Percentiles rank a stretch among this genome's conserved stretches.
These are phyloP conservation scores for Penicillium expansum DNA, from an alignment of 2,329 filamentous ascomycete species.

Conservation along the genomic window DNA sequence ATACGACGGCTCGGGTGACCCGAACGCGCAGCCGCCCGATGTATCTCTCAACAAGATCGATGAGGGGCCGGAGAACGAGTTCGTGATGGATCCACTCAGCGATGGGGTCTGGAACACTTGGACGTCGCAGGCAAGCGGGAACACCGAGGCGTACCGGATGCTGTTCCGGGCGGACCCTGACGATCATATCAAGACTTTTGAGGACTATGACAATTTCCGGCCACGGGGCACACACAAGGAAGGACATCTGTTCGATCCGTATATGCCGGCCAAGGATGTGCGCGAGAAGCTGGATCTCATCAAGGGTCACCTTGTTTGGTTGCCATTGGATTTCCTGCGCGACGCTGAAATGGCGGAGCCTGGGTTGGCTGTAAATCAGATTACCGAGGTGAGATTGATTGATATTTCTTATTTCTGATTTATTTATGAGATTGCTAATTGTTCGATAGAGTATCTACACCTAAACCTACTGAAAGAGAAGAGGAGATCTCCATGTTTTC, in stretches of 20 bases:
- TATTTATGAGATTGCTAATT: conserved; percentile 12
- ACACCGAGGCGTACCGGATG: conserved; percentile 76
- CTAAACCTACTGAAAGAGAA: conserved; percentile 13
- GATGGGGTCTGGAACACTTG: conserved; percentile 69
- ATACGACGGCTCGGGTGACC: conserved; percentile 62
- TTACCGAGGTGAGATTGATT: conserved; percentile 71
- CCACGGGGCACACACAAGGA: conserved; percentile 64
- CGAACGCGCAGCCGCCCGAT: conserved; percentile 74
- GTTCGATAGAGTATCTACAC: conserved; percentile 36
- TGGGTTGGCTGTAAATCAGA: conserved; percentile 79
- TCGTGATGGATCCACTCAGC: conserved; percentile 72
- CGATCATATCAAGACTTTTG: conserved; percentile 81
- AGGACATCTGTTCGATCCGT: conserved; percentile 83
- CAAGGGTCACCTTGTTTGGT: conserved; percentile 88
- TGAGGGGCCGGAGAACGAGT: conserved; percentile 63
- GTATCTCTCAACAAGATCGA: conserved; percentile 70
- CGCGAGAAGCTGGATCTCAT: conserved; percentile 73
- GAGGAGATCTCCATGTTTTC: background rate
- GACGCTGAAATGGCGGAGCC: conserved; percentile 87
- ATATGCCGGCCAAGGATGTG: conserved; percentile 69
- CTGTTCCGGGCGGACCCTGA: conserved; percentile 90
- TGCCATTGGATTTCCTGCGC: conserved; percentile 83
- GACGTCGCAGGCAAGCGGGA: conserved; percentile 68
- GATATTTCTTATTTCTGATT: background rate
- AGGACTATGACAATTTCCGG: conserved; percentile 81